Evolutionary conservation across 163 green algal species (phyloP).

Genomic region (Scenedesmus sp.): DNA sequence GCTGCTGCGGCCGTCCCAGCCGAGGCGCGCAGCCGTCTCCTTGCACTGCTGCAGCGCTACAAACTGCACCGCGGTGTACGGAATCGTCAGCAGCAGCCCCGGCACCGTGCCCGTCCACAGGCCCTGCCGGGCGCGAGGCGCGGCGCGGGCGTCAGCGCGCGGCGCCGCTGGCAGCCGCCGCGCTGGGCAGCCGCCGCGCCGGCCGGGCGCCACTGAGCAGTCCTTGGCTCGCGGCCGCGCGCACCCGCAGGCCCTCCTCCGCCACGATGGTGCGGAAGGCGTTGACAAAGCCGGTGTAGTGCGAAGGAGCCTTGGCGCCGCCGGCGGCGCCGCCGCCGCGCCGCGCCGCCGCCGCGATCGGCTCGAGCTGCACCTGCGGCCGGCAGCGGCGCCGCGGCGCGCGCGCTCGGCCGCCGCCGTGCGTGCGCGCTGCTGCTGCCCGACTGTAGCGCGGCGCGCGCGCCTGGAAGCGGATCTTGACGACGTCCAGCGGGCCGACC

Average conservation of each 20-base stretch:
- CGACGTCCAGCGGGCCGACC: slow-evolving; percentile 93
- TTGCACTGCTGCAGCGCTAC: slow-evolving; percentile 85
- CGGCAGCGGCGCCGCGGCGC: too few relatives aligned
- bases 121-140: slow-evolving; percentile 66
- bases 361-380: slow-evolving; percentile 94
- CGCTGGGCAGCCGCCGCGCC: neutral
- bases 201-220: neutral
- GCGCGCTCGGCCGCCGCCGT: too few relatives aligned
- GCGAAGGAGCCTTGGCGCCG: slow-evolving; percentile 52
- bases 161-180: neutral
- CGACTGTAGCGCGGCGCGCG: too few relatives aligned
- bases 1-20: slow-evolving; percentile 19
- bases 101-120: slow-evolving; percentile 96
- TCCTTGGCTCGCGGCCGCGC: too few relatives aligned
- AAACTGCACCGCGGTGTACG: slow-evolving; percentile 99
- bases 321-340: too few relatives aligned
- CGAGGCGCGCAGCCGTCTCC: slow-evolving; percentile 50
- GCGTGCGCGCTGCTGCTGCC: too few relatives aligned
- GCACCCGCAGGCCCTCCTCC: slow-evolving; percentile 91
- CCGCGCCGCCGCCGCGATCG: slow-evolving; percentile 50
- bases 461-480: slow-evolving; percentile 99
- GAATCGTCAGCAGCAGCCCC: slow-evolving; percentile 92
- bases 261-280: slow-evolving; percentile 85
- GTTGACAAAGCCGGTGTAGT: slow-evolving; percentile 90
- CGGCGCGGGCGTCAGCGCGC: neutral